A percentile compares a stretch with the other conserved stretches of the same genome.
phyloP scores from a whole-genome alignment of 2,329 filamentous ascomycete species.

The Arachnomyces sp. region DNA sequence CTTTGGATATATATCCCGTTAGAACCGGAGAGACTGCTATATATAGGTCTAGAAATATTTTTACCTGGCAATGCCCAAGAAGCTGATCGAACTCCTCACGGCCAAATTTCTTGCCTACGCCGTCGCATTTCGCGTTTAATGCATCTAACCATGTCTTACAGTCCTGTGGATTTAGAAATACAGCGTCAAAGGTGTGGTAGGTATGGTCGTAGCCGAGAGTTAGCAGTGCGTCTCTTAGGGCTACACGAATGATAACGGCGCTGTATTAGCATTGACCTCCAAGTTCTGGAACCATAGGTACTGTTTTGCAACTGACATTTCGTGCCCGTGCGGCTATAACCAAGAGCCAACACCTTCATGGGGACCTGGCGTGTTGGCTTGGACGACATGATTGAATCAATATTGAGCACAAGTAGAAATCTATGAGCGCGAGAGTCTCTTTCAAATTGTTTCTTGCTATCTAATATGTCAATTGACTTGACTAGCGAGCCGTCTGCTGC shows the following conservation, averaged over 20 bases:
- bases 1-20: slow-evolving; percentile 19
- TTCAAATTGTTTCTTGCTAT: too few relatives aligned
- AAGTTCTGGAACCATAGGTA: slow-evolving; percentile 29
- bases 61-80: slow-evolving; percentile 11
- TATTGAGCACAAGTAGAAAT: too few relatives aligned
- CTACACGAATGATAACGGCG: too few relatives aligned
- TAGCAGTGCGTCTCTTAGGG: slow-evolving; percentile 41
- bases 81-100: slow-evolving; percentile 13
- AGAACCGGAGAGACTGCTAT: too few relatives aligned
- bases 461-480: too few relatives aligned
- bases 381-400: too few relatives aligned
- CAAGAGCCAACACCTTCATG: slow-evolving; percentile 58
- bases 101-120: slow-evolving; percentile 33
- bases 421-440: too few relatives aligned
- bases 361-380: slow-evolving; percentile 42
- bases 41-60: too few relatives aligned
- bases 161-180: slow-evolving; percentile 56
- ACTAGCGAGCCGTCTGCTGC: too few relatives aligned
- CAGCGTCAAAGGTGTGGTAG: slow-evolving; percentile 54
- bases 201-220: slow-evolving; percentile 44
- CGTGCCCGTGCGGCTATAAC: slow-evolving; percentile 58
- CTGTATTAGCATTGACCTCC: neutral
- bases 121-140: slow-evolving; percentile 48
- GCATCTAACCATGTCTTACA: slow-evolving; percentile 57
- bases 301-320: slow-evolving; percentile 46